These are phyloP conservation scores for Penicillium sp. DNA, from an alignment of 2,329 filamentous ascomycete genomes.

Conservation along the genomic window DNA sequence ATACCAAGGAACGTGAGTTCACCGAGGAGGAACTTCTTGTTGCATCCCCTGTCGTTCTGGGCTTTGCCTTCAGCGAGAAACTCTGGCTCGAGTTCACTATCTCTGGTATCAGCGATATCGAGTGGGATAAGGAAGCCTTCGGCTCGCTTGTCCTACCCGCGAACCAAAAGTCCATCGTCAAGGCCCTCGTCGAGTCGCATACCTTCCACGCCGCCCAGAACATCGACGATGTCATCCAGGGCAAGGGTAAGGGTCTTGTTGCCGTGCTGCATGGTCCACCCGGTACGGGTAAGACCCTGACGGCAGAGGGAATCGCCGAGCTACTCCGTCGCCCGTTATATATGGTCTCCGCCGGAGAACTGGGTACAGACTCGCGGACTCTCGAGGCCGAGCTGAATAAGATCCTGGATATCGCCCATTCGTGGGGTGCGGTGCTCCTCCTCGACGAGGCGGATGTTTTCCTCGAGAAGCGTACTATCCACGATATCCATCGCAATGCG, in stretches of 20 bases:
- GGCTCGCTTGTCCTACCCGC: conserved; percentile 71
- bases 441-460: conserved; percentile 85
- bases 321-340: conserved; percentile 78
- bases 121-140: conserved; percentile 82
- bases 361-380: conserved; percentile 71
- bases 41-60: conserved; percentile 78
- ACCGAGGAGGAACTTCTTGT: conserved; percentile 81
- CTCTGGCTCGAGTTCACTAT: conserved; percentile 87
- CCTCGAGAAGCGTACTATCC: conserved; percentile 76
- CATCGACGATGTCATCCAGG: conserved; percentile 78
- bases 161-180: conserved; percentile 67
- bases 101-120: conserved; percentile 73
- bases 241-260: conserved; percentile 83
- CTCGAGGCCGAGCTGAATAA: conserved; percentile 77
- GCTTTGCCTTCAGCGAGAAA: conserved; percentile 85
- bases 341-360: conserved; percentile 76
- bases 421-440: conserved; percentile 80
- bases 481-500: conserved; percentile 80
- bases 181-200: conserved; percentile 78
- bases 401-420: conserved; percentile 80
- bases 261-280: conserved; percentile 79
- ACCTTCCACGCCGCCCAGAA: conserved; percentile 77
- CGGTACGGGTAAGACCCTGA: conserved; percentile 84
- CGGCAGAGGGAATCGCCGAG: conserved; percentile 82
- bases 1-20: conserved; percentile 54